Percentiles rank a stretch among this genome's conserved stretches.
phyloP scores from a whole-genome alignment of 2,329 filamentous ascomycete genomes.

The Talaromyces sp. region DNA sequence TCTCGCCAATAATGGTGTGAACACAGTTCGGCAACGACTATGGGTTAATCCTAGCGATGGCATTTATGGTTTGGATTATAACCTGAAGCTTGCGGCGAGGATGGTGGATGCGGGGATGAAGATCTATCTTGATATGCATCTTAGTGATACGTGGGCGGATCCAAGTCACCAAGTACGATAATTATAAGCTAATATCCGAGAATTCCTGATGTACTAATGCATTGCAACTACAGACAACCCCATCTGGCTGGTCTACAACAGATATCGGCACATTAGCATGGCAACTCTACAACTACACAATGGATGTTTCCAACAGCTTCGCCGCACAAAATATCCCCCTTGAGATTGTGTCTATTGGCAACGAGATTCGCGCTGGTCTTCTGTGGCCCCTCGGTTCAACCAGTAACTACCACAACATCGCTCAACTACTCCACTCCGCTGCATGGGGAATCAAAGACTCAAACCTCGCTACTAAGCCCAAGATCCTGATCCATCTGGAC shows the following conservation, averaged over 20 bases:
- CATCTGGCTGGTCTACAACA: conserved; percentile 60
- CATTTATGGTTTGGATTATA: conserved; percentile 67
- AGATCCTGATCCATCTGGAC: conserved; percentile 72
- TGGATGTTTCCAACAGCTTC: conserved; percentile 60
- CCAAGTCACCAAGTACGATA: conserved; percentile 55
- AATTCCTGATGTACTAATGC: not conserved
- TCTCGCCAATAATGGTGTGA: conserved; percentile 60
- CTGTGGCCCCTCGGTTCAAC: conserved; percentile 63
- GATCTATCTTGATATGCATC: conserved; percentile 63
- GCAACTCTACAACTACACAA: conserved; percentile 67
- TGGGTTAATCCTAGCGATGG: conserved; percentile 67
- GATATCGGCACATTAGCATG: conserved; percentile 57
- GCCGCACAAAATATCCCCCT: conserved; percentile 54
- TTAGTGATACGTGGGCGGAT: conserved; percentile 69
- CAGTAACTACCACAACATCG: conserved; percentile 58
- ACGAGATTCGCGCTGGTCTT: conserved; percentile 67
- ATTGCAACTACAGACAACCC: conserved; percentile 44
- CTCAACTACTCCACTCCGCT: conserved; percentile 61
- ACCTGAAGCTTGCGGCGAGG: conserved; percentile 63
- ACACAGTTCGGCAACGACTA: conserved; percentile 66
- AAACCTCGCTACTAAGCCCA: conserved; percentile 53
- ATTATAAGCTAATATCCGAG: not conserved
- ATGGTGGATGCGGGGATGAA: conserved; percentile 61
- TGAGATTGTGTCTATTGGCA: conserved; percentile 66
- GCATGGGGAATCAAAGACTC: conserved; percentile 64